Evolutionary conservation across 306 rosid genomes (phyloP), one percentile per base, ranked within the genome.

Genomic region (Medicago lupulina): DNA sequence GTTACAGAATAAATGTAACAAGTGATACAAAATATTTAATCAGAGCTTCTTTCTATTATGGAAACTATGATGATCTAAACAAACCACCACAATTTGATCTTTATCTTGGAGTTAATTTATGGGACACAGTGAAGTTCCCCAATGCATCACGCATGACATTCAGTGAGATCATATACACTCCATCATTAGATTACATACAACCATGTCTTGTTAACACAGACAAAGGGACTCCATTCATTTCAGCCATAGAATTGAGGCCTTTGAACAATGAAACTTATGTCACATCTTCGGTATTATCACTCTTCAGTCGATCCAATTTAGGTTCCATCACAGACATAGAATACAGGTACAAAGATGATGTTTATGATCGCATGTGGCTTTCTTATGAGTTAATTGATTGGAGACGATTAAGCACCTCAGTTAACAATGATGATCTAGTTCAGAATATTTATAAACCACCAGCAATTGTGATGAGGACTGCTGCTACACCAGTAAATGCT

Each of bases 171-270:
- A 78, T 89, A 8, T 78, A 89, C 73, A 18, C 68, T 1, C 84
- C 89, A 8, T 18, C 80, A 18, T 19, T 12, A 7, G 57, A 50
- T 50, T 50, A 50, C 9, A 50, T 50, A n/a, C 57, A 50, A 50
- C 21, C 57, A 50, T 50, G 93, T 79, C 72, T 88, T 1, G 89
- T 82, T 58, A 84, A 86, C 72, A 83, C 70, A 2, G 86, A 82
- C 7, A 47, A 12, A 10, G 87, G 90, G 58, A 80, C 79, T 40
- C 90, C 88, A 1, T 82, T 88, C 61, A 61, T 88, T 62, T 82
- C 93, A 18, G 80, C 82, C 34, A 41, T 88, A 64, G 86, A 84
- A 80, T 80, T 88, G 12, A 78, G 90, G 76, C 68, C 67, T 59
- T 50, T 88, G 80, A 23, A 41, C 0, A 73, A 73, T 49, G 1